phyloP scores from a whole-genome alignment of 108 stramenopile genomes.

The Cylindrotheca closterium region DNA sequence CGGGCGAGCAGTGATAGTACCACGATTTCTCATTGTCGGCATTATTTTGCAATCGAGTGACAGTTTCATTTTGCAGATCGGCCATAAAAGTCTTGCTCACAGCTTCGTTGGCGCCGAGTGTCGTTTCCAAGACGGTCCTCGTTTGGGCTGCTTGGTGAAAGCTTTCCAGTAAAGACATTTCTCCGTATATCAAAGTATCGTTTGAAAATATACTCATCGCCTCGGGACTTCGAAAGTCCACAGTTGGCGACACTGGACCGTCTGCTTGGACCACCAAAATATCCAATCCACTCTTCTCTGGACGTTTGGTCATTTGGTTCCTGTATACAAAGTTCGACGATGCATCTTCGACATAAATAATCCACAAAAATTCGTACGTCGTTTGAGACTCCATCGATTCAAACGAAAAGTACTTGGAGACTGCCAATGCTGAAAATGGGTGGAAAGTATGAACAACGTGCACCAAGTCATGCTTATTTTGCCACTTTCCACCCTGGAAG shows the following conservation, averaged over 20 bases:
- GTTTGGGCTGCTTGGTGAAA: neutral
- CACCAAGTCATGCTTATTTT: neutral
- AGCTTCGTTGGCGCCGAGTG: neutral
- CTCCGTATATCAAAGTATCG: neutral
- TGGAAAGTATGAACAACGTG: neutral
- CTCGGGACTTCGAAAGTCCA: neutral
- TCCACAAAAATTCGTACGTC: neutral
- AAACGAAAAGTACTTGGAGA: neutral
- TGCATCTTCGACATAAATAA: neutral
- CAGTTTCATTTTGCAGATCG: neutral
- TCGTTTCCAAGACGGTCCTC: neutral
- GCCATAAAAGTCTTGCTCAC: neutral
- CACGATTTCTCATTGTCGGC: neutral
- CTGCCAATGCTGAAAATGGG: neutral
- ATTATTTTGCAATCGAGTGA: neutral
- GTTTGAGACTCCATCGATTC: neutral
- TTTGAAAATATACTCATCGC: neutral
- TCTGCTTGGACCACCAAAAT: neutral
- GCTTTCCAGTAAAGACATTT: neutral
- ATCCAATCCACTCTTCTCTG: neutral
- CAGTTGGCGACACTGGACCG: neutral
- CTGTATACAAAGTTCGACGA: neutral
- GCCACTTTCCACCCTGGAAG: neutral
- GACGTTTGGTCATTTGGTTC: neutral
- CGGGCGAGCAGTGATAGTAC: neutral